Base-by-base conservation (phyloP, 495 filamentous ascomycete species). In the Neurospora sp. region DNA sequence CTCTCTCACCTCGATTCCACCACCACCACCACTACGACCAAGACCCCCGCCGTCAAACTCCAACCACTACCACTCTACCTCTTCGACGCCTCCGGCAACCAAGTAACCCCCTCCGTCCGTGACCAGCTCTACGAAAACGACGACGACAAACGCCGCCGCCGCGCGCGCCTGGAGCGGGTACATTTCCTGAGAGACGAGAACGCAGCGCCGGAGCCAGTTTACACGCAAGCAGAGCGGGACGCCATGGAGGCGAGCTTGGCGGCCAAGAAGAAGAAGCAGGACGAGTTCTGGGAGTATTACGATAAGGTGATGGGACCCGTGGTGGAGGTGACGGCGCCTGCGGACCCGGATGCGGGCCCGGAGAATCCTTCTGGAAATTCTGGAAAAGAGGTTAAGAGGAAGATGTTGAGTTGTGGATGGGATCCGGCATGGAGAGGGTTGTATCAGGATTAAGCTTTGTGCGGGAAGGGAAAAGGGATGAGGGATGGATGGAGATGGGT, bases 51-150 rank as follows among this genome's bases (percentile, higher is more conserved):
- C 28, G 2, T 78, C 1, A 76, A 81, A 31, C 48, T 73, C 21
- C 73, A 76, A 36, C 71, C 72, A 24, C 73, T 84, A 24, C 85
- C 85, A 10, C 19, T 69, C 9, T 86, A 85, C 69, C 78, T 87
- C 1, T 83, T 85, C 70, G 78, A 84, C 73, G 70, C 73, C 31
- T 73, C 78, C 10, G 82, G 81, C 42, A 81, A 79, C 17, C 85
- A 85, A 70, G 81, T 87, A 24, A 86, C 84, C 4, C 84, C 85
- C 0, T 83, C 81, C 3, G 73, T 85, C 10, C 43, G 48, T 8
- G 76, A 75, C 19, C 83, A 83, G 73, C 70, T 78, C 69, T 39
- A 81, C 34, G 84, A 87, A 76, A 80, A 76, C 39, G 80, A 82
- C 5, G 77, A 81, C 5, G 82, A 85, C 4, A 77, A 76, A 31